Evolutionary conservation across 305 asterid species (phyloP).

Genomic region (Fraxinus xanthoxyloides): DNA sequence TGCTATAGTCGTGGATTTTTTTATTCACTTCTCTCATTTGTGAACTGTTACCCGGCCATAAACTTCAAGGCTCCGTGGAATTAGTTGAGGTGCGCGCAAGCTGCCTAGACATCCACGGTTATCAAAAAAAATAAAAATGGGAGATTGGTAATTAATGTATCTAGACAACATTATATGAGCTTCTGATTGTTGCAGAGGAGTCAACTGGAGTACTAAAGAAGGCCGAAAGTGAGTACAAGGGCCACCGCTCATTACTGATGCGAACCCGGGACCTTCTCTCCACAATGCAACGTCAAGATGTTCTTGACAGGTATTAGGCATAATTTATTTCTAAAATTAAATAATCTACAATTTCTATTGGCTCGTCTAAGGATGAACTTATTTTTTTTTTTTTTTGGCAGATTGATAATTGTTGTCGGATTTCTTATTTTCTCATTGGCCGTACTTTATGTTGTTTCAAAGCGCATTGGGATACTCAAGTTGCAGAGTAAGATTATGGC

Average conservation of each 20-base stretch:
- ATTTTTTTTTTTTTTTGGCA: slow-evolving; percentile 25
- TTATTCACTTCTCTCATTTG: neutral
- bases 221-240: slow-evolving; percentile 92
- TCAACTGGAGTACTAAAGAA: slow-evolving; percentile 72
- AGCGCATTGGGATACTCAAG: slow-evolving; percentile 81
- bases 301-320: slow-evolving; percentile 66
- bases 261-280: slow-evolving; percentile 89
- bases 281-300: slow-evolving; percentile 87
- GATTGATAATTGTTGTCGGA: slow-evolving; percentile 66
- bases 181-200: slow-evolving; percentile 64
- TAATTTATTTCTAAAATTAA: neutral
- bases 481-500: slow-evolving; percentile 71
- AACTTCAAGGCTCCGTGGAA: too few species aligned
- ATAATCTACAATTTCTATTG: neutral
- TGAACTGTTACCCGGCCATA: too few species aligned
- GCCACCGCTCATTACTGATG: slow-evolving; percentile 75
- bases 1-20: neutral
- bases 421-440: slow-evolving; percentile 76
- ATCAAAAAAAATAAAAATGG: too few species aligned
- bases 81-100: too few species aligned
- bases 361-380: slow-evolving; percentile 11
- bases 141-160: neutral
- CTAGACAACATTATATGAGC: neutral
- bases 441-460: slow-evolving; percentile 88
- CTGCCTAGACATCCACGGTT: too few species aligned